Evolutionary conservation across 768 basidiomycete species (phyloP).

Genomic region (Lactarius pseudohatsudake): DNA sequence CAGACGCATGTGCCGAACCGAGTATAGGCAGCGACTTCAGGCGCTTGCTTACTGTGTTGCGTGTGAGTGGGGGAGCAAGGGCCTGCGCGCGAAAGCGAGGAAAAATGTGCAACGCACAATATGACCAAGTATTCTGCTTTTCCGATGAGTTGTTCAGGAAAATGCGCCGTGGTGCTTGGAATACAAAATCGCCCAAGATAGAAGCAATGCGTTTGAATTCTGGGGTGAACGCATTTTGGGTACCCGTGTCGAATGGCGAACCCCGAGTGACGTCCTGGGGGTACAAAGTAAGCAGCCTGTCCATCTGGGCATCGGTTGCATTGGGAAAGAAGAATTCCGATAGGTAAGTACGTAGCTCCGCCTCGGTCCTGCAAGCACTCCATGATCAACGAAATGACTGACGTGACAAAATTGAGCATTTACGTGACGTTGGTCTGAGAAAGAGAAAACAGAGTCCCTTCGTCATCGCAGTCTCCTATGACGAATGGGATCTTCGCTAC

Average conservation of each 20-base stretch:
- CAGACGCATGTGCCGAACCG: slow-evolving; percentile 31
- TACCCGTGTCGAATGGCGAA: slow-evolving; percentile 35
- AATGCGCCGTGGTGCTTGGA: slow-evolving; percentile 39
- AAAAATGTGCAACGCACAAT: slow-evolving; percentile 33
- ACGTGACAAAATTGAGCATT: background rate
- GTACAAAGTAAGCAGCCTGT: slow-evolving; percentile 20
- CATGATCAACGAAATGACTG: background rate
- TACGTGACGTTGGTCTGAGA: slow-evolving; percentile 33
- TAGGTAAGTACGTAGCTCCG: slow-evolving; percentile 24
- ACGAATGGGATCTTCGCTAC: slow-evolving; percentile 34
- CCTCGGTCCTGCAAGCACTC: slow-evolving; percentile 24
- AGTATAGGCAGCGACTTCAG: slow-evolving; percentile 34
- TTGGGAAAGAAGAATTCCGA: slow-evolving; percentile 9
- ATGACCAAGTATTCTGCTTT: slow-evolving; percentile 39
- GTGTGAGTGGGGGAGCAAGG: background rate
- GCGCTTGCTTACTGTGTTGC: slow-evolving; percentile 37
- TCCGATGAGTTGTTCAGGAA: slow-evolving; percentile 36
- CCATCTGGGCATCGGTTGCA: slow-evolving; percentile 19
- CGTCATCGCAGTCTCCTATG: slow-evolving; percentile 36
- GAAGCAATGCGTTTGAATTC: slow-evolving; percentile 44
- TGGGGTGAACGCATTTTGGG: slow-evolving; percentile 33
- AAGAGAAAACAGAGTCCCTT: slow-evolving; percentile 31
- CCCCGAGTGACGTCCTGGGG: slow-evolving; percentile 29
- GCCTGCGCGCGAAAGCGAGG: background rate
- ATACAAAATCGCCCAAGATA: slow-evolving; percentile 39